Base-by-base conservation (phyloP, 2,329 filamentous ascomycete species). In the Pseudogymnoascus sp. region DNA sequence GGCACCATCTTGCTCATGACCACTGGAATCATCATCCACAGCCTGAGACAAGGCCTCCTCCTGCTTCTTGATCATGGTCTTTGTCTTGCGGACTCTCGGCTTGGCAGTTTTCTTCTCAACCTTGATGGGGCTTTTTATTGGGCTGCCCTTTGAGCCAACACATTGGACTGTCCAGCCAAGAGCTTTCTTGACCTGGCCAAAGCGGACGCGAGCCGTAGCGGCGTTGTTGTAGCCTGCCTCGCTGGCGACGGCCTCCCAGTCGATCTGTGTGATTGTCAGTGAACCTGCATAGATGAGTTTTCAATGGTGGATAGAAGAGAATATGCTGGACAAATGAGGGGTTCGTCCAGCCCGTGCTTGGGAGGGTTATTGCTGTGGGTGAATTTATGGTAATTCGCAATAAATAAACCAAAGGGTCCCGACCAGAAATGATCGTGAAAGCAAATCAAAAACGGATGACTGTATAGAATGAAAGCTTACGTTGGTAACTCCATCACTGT, bases 161-260 rank as follows among this genome's bases (percentile, higher is more conserved):
- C 38, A 5, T 10, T 15, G 6, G 28, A 37, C 59, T 8, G 9
- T 52, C 19, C 33, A 58, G 2, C 74, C 74, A 0, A 77, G 70
- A 68, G 79, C 78, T 48, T 72, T 70, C 68, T 76, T 80, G 62
- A 81, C 74, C 61, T 81, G 77, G 3, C 76, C 73, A 60, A 76
- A 82, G 48, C 79, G 76, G 37, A 75, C 73, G 72, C 77, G 60
- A 37, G 79, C 79, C 2, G 75, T 74, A 7, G 71, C 70, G 0
- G 71, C 75, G 35, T 74, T 79, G 62, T 78, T 78, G 71, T 78
- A 76, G 7, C 72, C 71, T 10, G 71, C 67, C 10, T 75, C 73
- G 0, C 57, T 28, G 1, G 79, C 78, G 2, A 81, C 75, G 3
- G 65, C 67, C 0, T 73, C 67, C 79, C 79, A 82, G 65, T 82